Conservation (phyloP, 306 rosid genomes). For the Gynostemma pentaphyllum region DNA sequence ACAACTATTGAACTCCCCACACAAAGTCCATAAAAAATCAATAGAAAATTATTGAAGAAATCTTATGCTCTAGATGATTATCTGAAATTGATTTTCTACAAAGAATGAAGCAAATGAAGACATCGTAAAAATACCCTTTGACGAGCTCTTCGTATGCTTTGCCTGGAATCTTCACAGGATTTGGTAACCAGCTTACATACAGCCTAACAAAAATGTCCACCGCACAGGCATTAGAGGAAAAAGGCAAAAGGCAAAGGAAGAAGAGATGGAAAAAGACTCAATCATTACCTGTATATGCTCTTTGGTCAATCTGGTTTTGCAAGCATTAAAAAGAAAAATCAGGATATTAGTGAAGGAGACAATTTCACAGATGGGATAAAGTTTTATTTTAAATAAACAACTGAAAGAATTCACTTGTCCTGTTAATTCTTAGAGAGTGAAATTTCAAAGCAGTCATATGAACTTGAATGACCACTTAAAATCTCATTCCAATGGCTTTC, state of each 20-base stretch:
- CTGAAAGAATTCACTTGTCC: neutral
- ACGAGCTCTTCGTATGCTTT: conserved; percentile 79
- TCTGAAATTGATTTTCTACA: neutral
- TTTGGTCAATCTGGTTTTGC: conserved; percentile 62
- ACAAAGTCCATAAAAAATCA: neutral
- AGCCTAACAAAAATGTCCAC: conserved; percentile 40
- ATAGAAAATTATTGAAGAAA: neutral
- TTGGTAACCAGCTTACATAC: conserved; percentile 65
- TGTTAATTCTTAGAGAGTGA: neutral
- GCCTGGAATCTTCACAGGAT: conserved; percentile 77
- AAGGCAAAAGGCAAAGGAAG: conserved; percentile 7
- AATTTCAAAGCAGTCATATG: neutral
- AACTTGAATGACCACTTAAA: neutral
- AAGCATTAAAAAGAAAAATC: conserved; percentile 15
- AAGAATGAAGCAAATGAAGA: neutral
- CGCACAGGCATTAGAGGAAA: neutral
- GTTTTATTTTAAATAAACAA: neutral
- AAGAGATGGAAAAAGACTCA: conserved; percentile 5
- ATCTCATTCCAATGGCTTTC: neutral
- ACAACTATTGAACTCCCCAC: neutral
- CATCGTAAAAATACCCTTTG: conserved; percentile 55
- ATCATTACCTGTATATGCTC: conserved; percentile 75
- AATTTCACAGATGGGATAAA: neutral
- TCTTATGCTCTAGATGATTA: neutral
- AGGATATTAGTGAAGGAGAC: conserved; percentile 15